Conservation (phyloP, 768 basidiomycete species). For the Lyophyllum atratum region DNA sequence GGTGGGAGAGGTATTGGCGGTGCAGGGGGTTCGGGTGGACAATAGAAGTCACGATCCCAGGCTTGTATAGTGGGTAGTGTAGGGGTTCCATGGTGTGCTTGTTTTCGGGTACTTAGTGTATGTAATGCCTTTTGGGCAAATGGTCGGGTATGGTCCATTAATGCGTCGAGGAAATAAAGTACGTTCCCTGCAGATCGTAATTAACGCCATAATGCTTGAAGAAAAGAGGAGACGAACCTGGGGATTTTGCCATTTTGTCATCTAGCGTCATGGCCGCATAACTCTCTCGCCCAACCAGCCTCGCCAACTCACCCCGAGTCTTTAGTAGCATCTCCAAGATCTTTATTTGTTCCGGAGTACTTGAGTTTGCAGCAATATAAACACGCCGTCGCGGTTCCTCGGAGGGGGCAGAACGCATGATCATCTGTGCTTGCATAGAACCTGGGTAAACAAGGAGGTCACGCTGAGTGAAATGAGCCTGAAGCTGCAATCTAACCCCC, state of each 20-base stretch:
- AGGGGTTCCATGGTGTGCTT: slow-evolving; percentile 62
- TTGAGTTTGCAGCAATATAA: slow-evolving; percentile 82
- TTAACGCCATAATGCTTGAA: background rate
- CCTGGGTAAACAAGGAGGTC: slow-evolving; percentile 82
- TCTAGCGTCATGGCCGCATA: slow-evolving; percentile 85
- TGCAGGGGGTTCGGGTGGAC: slow-evolving; percentile 74
- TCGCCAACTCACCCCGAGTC: slow-evolving; percentile 81
- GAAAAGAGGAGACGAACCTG: slow-evolving; percentile 51
- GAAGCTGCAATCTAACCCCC: slow-evolving; percentile 71
- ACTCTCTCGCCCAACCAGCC: slow-evolving; percentile 80
- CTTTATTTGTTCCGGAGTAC: slow-evolving; percentile 71
- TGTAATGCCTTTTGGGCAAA: slow-evolving; percentile 75
- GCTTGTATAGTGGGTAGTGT: slow-evolving; percentile 73
- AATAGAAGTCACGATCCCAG: slow-evolving; percentile 98
- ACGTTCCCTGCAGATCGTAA: slow-evolving; percentile 69
- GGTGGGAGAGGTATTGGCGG: slow-evolving; percentile 74
- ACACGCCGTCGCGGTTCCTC: slow-evolving; percentile 82
- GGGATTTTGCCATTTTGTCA: slow-evolving; percentile 97
- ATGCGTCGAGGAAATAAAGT: slow-evolving; percentile 76
- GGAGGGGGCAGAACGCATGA: slow-evolving; percentile 84
- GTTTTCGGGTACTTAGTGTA: slow-evolving; percentile 70
- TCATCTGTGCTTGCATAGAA: slow-evolving; percentile 90
- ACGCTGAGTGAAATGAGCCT: slow-evolving; percentile 75
- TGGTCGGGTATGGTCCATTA: slow-evolving; percentile 79
- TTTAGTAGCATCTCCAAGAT: slow-evolving; percentile 75